These are phyloP conservation scores for Mycosphaerelloides madeirae DNA, from an alignment of 2,329 filamentous ascomycete species.

Conservation along the genomic window DNA sequence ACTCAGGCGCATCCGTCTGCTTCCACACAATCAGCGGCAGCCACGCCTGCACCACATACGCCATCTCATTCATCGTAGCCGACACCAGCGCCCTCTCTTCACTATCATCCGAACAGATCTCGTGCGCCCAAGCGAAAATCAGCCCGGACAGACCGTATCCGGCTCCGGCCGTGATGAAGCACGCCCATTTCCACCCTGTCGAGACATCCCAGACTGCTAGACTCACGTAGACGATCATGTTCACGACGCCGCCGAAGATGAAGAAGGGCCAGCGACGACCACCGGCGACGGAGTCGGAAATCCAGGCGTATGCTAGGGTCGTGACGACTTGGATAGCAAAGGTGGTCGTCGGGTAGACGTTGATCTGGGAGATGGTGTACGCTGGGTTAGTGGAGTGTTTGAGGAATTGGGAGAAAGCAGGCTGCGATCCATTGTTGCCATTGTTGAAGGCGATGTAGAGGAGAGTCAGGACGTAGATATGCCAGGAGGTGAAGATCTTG, in stretches of 20 bases:
- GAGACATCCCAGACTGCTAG: conserved; percentile 46
- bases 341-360: conserved; percentile 49
- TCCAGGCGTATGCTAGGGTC: conserved; percentile 62
- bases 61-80: conserved; percentile 63
- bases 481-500: conserved; percentile 58
- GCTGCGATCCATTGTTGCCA: conserved; percentile 47
- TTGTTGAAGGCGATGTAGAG: conserved; percentile 64
- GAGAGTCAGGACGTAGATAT: conserved; percentile 55
- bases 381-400: conserved; percentile 40
- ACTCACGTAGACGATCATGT: conserved; percentile 38
- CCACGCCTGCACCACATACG: conserved; percentile 65
- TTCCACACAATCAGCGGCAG: conserved; percentile 63
- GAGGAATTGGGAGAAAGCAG: conserved; percentile 51
- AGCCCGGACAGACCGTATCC: conserved; percentile 47
- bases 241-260: conserved; percentile 50
- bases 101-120: conserved; percentile 53
- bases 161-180: conserved; percentile 52
- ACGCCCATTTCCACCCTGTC: conserved; percentile 58
- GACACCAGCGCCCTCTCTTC: conserved; percentile 64
- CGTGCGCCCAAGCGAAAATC: conserved; percentile 46
- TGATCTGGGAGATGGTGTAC: conserved; percentile 51
- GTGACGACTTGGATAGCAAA: conserved; percentile 53
- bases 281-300: conserved; percentile 56
- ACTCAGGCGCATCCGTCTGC: conserved; percentile 42
- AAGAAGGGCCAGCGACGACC: conserved; percentile 62